These are phyloP conservation scores for Talaromyces ruber DNA, from an alignment of 495 filamentous ascomycete genomes.

Conservation along the genomic window DNA sequence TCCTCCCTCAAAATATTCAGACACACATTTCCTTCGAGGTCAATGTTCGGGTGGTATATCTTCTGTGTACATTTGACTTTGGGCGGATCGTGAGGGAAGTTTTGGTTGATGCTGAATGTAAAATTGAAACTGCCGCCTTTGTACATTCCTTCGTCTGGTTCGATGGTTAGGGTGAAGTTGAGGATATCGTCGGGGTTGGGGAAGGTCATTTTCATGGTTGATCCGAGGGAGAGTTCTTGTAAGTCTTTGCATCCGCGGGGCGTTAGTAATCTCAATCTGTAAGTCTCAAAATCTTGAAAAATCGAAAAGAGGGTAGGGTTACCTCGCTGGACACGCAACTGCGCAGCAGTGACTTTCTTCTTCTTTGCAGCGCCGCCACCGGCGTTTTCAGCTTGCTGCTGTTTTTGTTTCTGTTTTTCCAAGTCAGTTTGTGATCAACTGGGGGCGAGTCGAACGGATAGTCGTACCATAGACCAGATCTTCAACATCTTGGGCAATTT, in stretches of 20 bases:
- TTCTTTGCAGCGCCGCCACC: slow-evolving; percentile 70
- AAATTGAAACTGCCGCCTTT: slow-evolving; percentile 84
- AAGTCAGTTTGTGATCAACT: background rate
- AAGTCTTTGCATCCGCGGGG: slow-evolving; percentile 52
- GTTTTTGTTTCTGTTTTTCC: slow-evolving; percentile 62
- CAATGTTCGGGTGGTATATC: slow-evolving; percentile 94
- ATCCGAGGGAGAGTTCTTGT: slow-evolving; percentile 79
- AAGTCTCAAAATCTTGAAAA: too few relatives aligned
- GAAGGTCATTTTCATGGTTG: slow-evolving; percentile 88
- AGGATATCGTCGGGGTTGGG: slow-evolving; percentile 94
- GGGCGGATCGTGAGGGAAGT: slow-evolving; percentile 95
- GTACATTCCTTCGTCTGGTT: slow-evolving; percentile 98
- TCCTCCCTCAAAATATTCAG: slow-evolving; percentile 95
- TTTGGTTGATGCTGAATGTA: slow-evolving; percentile 83
- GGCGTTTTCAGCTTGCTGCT: slow-evolving; percentile 88
- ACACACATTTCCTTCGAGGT: slow-evolving; percentile 95
- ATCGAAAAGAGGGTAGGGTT: background rate
- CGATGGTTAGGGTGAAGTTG: slow-evolving; percentile 88
- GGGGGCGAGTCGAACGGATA: background rate
- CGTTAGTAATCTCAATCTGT: background rate
- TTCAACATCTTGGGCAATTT: slow-evolving; percentile 75
- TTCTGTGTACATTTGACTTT: slow-evolving; percentile 98
- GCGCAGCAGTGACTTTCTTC: slow-evolving; percentile 96
- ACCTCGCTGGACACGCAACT: slow-evolving; percentile 96
- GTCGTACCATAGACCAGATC: slow-evolving; percentile 95